Percentiles rank a stretch among this genome's conserved stretches.
Conservation (phyloP, 805 yeast species). For the Ogataea populi-albae region DNA sequence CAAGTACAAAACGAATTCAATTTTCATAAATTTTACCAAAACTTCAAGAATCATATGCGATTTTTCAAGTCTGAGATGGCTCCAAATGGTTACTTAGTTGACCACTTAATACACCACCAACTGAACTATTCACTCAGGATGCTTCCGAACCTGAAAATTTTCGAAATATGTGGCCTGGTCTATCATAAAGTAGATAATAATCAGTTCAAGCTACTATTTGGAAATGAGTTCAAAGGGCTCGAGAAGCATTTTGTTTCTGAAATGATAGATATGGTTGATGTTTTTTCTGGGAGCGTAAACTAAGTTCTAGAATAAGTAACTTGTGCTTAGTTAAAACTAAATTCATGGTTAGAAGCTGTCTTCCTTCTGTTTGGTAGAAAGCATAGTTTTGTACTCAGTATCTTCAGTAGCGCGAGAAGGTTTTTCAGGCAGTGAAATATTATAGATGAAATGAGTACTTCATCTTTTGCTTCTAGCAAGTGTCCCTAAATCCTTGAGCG, state of each 20-base stretch:
- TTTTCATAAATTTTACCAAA: slow-evolving; percentile 11
- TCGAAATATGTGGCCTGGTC: slow-evolving; percentile 33
- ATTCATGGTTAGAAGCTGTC: too few relatives aligned
- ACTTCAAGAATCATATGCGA: slow-evolving; percentile 11
- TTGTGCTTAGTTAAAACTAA: too few relatives aligned
- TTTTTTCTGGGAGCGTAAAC: slow-evolving; percentile 28
- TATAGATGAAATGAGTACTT: too few relatives aligned
- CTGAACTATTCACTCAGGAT: slow-evolving; percentile 20
- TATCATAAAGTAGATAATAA: slow-evolving; percentile 18
- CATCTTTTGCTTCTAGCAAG: neutral
- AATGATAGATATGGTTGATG: slow-evolving; percentile 27
- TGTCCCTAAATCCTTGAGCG: neutral
- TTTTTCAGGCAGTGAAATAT: too few relatives aligned
- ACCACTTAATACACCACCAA: slow-evolving; percentile 28
- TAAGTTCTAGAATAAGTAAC: too few relatives aligned
- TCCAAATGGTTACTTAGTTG: slow-evolving; percentile 27
- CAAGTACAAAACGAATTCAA: slow-evolving; percentile 15
- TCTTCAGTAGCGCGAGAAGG: too few relatives aligned
- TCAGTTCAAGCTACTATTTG: slow-evolving; percentile 23
- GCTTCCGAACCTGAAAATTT: slow-evolving; percentile 22
- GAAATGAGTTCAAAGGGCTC: slow-evolving; percentile 23
- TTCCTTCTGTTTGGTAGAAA: too few relatives aligned
- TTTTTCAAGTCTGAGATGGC: slow-evolving; percentile 16
- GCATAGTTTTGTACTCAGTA: too few relatives aligned
- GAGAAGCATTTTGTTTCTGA: slow-evolving; percentile 18